phyloP scores from a whole-genome alignment of 768 basidiomycete genomes.

The Omphalotus guepiniiformis region DNA sequence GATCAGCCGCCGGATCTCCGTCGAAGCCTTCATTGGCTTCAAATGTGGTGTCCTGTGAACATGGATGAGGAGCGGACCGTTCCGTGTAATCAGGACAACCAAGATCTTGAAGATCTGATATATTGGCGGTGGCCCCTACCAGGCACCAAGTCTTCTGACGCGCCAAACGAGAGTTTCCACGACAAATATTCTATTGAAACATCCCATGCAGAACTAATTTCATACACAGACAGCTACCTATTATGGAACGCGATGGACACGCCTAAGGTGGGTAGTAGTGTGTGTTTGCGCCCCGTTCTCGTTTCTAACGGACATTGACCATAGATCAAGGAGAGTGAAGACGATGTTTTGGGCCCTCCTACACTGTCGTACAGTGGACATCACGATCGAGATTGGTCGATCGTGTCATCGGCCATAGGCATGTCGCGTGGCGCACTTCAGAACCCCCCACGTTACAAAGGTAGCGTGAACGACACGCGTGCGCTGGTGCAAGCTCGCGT shows the following conservation, averaged over 20 bases:
- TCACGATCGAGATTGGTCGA: conserved; percentile 44
- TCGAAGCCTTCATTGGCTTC: conserved; percentile 56
- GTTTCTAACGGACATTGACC: conserved; percentile 21
- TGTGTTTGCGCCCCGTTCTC: conserved; percentile 10
- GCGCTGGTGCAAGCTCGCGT: conserved; percentile 38
- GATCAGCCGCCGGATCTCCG: conserved; percentile 52
- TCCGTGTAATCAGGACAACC: background rate
- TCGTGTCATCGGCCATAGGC: conserved; percentile 41
- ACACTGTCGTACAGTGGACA: conserved; percentile 28
- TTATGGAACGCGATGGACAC: conserved; percentile 29
- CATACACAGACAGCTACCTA: conserved; percentile 52
- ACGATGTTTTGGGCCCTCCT: conserved; percentile 56
- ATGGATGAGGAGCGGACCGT: background rate
- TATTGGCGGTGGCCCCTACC: background rate
- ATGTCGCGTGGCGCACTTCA: conserved; percentile 42
- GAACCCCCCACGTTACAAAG: conserved; percentile 13
- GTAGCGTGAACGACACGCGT: conserved; percentile 15
- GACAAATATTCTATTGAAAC: conserved; percentile 8
- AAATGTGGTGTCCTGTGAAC: conserved; percentile 40
- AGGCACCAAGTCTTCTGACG: conserved; percentile 4
- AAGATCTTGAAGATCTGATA: conserved; percentile 1
- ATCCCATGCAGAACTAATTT: conserved; percentile 40
- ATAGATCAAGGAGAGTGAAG: conserved; percentile 22
- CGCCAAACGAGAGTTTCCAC: background rate
- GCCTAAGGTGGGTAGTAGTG: conserved; percentile 34